Base-by-base conservation (phyloP, 2,329 filamentous ascomycete genomes). In the Colletotrichum tofieldiae region DNA sequence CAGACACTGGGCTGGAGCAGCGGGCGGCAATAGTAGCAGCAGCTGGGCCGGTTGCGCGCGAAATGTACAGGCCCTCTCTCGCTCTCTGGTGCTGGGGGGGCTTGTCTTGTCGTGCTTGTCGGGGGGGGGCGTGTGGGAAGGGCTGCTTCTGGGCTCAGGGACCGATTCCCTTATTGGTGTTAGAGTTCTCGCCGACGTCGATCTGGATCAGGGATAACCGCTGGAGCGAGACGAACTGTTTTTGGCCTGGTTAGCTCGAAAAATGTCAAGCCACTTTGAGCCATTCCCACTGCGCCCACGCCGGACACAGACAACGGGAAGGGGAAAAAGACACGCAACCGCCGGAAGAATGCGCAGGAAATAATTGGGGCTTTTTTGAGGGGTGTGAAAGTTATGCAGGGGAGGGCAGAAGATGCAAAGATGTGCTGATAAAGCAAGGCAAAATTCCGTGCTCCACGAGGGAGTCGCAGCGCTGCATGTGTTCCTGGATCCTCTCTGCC, bases 141-240 rank as follows among this genome's bases (percentile, higher is more conserved):
- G 49, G 43, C 39, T 58, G 56, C 26, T 61, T 61, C 58, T 59
- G 70, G 61, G 60, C 35, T 59, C 66, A 73, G 66, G 66, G 62
- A 72, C 66, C 41, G 45, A 35, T 71, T 71, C 55, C 71, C 67
- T 71, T 70, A 55, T 62, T 71, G 67, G 67, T 73, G 61, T 71
- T 73, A 73, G 71, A 67, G 71, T 73, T 73, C 71, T 71, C 67
- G 61, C 51, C 67, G 67, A 73, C 55, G 71, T 71, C 67, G 67
- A 73, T 71, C 61, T 62, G 61, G 67, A 56, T 71, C 71, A 66
- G 67, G 71, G 67, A 61, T 71, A 67, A 58, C 61, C 61, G 61
- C 71, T 72, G 69, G 59, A 64, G 54, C 39, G 14, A 54, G 45
- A 49, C 45, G 69, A 72, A 69, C 69, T 64, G 69, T 58, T 72